Evolutionary conservation across 768 basidiomycete genomes (phyloP), one percentile per base, ranked within the genome.

Genomic region (Trametes coccinea): DNA sequence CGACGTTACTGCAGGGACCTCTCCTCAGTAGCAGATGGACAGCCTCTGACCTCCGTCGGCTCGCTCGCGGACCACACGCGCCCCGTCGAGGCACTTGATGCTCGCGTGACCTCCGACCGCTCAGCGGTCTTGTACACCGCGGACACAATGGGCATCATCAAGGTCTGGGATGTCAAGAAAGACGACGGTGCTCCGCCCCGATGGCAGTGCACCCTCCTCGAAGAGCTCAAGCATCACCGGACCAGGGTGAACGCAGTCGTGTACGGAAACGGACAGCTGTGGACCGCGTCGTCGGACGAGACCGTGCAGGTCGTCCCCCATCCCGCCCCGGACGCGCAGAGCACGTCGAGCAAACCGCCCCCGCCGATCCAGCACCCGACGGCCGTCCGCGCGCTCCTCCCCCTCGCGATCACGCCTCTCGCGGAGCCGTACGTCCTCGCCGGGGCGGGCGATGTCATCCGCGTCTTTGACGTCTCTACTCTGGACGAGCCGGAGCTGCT

Each of bases 251-350:
- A 89, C 60, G 89, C 92, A 56, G 77, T 97, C 59, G 56, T 77
- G 11, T 80, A 85, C 39, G 87, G 83, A 3, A 77, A 79, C n/a
- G 88, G 81, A 1, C 81, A 89, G n/a, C 75, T 98, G 22, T 98
- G 95, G 95, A 93, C 91, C 97, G 97, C 90, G 10, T 98, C 97
- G 13, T 79, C 90, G 13, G 97, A 99, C 72, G 90, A 93, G 44
- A 90, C 91, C 0, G 87, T 89, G 1, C 86, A 89, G 60, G 78
- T 92, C 10, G 71, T 83, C 4, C 72, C 80, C 14, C 80, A 84
- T 62, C 77, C 78, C 16, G 66, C 77, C 58, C 66, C 39, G 40
- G 40, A 37, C 56, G 13, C 7, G 56, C 37, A 57, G 17, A 39
- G 34, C 56, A 27, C 45, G 67, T 55, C 64, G 55, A 43, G 67